Evolutionary conservation across 2,329 filamentous ascomycete genomes (phyloP).

Genomic region (Cytospora paraplurivora): DNA sequence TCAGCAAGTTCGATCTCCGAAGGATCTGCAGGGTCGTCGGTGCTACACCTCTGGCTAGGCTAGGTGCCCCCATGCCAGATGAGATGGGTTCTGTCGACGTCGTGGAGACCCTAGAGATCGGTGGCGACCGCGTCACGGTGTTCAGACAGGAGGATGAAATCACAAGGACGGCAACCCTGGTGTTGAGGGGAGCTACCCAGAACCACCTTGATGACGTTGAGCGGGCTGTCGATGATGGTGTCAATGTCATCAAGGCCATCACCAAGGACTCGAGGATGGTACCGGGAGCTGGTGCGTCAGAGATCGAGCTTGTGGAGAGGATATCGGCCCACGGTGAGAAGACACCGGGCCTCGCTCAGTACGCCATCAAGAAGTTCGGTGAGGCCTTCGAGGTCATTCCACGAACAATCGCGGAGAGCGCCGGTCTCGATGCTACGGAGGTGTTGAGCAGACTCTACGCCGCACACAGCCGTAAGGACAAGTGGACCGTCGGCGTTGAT

Average conservation of each 20-base stretch:
- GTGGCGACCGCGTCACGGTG: constrained; percentile 95
- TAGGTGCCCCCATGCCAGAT: constrained; percentile 98
- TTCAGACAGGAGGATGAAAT: constrained; percentile 95
- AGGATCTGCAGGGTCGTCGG: constrained; percentile 94
- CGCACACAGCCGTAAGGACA: constrained; percentile 84
- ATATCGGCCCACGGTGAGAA: constrained; percentile 89
- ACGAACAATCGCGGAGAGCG: constrained; percentile 89
- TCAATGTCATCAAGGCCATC: constrained; percentile 98
- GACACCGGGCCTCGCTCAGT: constrained; percentile 89
- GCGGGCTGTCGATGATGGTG: constrained; percentile 94
- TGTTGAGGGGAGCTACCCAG: constrained; percentile 92
- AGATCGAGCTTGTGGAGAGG: constrained; percentile 90
- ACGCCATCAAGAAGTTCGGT: constrained; percentile 95
- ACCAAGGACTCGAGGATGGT: constrained; percentile 90
- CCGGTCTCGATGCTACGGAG: constrained; percentile 95
- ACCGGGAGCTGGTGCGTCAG: constrained; percentile 90
- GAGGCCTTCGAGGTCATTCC: constrained; percentile 98
- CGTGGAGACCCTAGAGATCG: constrained; percentile 96
- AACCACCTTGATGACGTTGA: constrained; percentile 98
- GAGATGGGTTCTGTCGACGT: constrained; percentile 96
- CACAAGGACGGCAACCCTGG: constrained; percentile 90
- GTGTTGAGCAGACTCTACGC: constrained; percentile 90
- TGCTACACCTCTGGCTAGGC: constrained; percentile 90
- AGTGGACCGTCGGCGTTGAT: constrained; percentile 91
- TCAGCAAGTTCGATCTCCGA: constrained; percentile 97